phyloP scores from a whole-genome alignment of 768 basidiomycete species.

The Tylopilus sp. region DNA sequence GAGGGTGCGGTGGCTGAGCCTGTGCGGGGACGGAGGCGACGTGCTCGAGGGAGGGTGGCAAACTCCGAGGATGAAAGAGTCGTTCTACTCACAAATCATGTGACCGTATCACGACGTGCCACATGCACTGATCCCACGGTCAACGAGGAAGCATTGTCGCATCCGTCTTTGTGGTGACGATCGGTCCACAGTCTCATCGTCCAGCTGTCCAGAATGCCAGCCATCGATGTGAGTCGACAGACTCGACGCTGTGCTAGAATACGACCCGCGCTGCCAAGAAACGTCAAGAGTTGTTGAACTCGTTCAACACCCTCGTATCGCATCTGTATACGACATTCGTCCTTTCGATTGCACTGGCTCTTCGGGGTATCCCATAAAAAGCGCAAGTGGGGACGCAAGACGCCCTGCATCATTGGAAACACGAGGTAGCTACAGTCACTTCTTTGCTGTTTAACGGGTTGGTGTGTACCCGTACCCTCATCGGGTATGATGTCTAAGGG shows the following conservation, averaged over 20 bases:
- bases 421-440: conserved; percentile 35
- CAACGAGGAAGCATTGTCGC: too few relatives aligned
- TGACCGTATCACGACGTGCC: too few relatives aligned
- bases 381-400: background rate
- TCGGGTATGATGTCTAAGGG: too few relatives aligned
- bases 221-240: conserved; percentile 37
- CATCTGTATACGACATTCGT: conserved; percentile 75
- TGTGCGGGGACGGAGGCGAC: conserved; percentile 36
- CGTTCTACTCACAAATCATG: too few relatives aligned
- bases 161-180: background rate
- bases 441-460: conserved; percentile 65
- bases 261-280: conserved; percentile 53
- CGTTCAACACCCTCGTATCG: conserved; percentile 69
- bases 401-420: background rate
- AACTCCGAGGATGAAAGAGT: conserved; percentile 43
- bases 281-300: conserved; percentile 56
- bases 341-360: conserved; percentile 64
- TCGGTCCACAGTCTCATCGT: conserved; percentile 50
- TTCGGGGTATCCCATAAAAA: conserved; percentile 11
- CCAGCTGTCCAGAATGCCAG: conserved; percentile 59
- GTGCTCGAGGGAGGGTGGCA: conserved; percentile 45
- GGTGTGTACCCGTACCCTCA: too few relatives aligned
- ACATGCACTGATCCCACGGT: too few relatives aligned
- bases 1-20: conserved; percentile 7
- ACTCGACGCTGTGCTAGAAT: conserved; percentile 28